Evolutionary conservation across 139 green algal species (phyloP), one percentile per base, ranked within the genome.

Genomic region (Chlorella ohadii): DNA sequence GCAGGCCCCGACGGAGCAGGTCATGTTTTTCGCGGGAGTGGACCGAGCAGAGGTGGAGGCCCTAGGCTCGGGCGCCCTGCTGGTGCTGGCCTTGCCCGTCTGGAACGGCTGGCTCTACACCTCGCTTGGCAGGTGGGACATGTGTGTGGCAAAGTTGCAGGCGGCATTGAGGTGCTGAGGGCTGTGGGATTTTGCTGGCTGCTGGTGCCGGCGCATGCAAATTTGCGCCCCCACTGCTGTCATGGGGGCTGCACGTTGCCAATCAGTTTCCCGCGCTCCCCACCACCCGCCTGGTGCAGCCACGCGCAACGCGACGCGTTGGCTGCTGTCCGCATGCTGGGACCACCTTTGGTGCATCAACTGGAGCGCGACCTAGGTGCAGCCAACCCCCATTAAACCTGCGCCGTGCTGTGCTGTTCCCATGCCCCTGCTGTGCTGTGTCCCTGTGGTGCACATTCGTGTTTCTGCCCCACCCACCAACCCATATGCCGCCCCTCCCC

Each of bases 51-150:
- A 82, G 3, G 76, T 72, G 56, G 76, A 33, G 5, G 47, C 33
- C 0, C 47, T 57, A 27, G 59, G 76, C 19, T 27, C 59, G 0
- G 76, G 76, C 27, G 28, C 76, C 5, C 57, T 82, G 59, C 76
- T 82, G 57, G 76, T 72, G 76, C 76, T 82, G 57, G 76, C 76
- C 9, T 36, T 82, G 76, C 76, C 76, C 25, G 76, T 39, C 59
- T 82, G 76, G 76, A 41, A 82, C 38, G 76, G 76, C 36, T 66
- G 57, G 36, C 39, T 82, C 23, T 82, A 72, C 59, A 31, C 25
- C 36, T 16, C 31, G 6, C 25, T 34, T 7, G 51, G 19, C 33
- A 68, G 33, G 74, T 67, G 34, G 27, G 73, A 6, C 9, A 22
- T 12, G n/a, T n/a, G n/a, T n/a, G n/a, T n/a, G n/a, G n/a, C n/a